phyloP scores from a whole-genome alignment of 768 basidiomycete genomes.

The Serendipita sp. region DNA sequence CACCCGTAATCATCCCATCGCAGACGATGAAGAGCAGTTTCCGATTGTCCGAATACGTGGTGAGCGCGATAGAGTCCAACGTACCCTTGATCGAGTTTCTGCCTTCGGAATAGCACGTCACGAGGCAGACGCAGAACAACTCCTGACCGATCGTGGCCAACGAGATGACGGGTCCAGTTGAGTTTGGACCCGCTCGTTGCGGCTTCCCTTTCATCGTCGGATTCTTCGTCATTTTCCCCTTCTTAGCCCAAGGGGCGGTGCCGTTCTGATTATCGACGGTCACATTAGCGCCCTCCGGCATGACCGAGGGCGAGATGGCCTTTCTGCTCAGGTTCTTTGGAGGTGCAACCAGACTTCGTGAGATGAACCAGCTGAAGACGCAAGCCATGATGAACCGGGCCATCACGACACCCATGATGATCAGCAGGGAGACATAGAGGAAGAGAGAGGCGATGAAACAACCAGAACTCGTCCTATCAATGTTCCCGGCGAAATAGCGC shows the following conservation, averaged over 20 bases:
- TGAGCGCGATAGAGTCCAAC: constrained; percentile 80
- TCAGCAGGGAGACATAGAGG: constrained; percentile 76
- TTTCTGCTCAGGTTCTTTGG: constrained; percentile 63
- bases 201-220: neutral
- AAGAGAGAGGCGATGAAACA: constrained; percentile 84
- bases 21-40: constrained; percentile 90
- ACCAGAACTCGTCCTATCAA: constrained; percentile 91
- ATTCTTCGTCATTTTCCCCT: constrained; percentile 27
- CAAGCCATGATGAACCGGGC: constrained; percentile 93
- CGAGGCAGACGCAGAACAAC: constrained; percentile 85
- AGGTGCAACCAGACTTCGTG: constrained; percentile 60
- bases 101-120: constrained; percentile 97
- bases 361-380: constrained; percentile 93
- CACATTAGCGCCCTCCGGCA: constrained; percentile 91
- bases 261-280: constrained; percentile 83
- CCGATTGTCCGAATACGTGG: constrained; percentile 79
- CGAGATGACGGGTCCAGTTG: constrained; percentile 47
- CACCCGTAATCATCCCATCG: constrained; percentile 97
- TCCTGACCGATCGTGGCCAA: constrained; percentile 87
- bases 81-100: constrained; percentile 84
- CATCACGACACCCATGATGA: constrained; percentile 81
- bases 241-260: constrained; percentile 78
- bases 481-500: constrained; percentile 84
- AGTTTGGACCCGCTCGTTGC: constrained; percentile 11
- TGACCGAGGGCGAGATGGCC: constrained; percentile 85